Conservation (phyloP, 257 asterid species). For the Paulownia fortunei region DNA sequence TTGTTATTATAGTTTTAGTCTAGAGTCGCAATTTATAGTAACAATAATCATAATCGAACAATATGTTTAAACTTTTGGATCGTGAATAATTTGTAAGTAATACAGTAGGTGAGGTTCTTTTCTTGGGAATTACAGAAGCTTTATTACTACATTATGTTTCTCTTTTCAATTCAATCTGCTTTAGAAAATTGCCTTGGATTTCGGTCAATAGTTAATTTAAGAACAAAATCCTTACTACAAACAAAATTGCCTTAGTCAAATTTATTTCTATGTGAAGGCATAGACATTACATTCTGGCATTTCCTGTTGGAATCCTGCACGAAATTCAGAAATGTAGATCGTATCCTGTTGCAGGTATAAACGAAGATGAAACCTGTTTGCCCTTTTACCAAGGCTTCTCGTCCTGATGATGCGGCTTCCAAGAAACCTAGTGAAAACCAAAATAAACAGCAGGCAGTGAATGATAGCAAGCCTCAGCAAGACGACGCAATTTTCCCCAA, state of each 20-base stretch:
- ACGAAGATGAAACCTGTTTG: constrained; percentile 90
- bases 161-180: neutral
- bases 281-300: neutral
- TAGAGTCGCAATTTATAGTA: neutral
- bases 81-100: neutral
- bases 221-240: neutral
- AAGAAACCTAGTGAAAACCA: constrained; percentile 70
- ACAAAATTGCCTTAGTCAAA: neutral
- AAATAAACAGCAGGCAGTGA: constrained; percentile 46
- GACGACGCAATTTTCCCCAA: constrained; percentile 54
- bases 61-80: neutral
- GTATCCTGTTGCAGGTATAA: constrained; percentile 41
- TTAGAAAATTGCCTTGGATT: neutral
- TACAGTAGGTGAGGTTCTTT: neutral
- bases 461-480: constrained; percentile 52
- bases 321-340: constrained; percentile 1
- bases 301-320: neutral
- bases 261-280: neutral
- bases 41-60: no score
- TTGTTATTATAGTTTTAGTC: neutral
- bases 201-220: neutral
- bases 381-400: constrained; percentile 80
- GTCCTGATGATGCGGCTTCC: constrained; percentile 73
- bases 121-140: neutral
- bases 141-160: neutral